A percentile compares a stretch with the other conserved stretches of the same genome.
phyloP scores from a whole-genome alignment of 2,329 filamentous ascomycete species.

The Alternaria arborescens region DNA sequence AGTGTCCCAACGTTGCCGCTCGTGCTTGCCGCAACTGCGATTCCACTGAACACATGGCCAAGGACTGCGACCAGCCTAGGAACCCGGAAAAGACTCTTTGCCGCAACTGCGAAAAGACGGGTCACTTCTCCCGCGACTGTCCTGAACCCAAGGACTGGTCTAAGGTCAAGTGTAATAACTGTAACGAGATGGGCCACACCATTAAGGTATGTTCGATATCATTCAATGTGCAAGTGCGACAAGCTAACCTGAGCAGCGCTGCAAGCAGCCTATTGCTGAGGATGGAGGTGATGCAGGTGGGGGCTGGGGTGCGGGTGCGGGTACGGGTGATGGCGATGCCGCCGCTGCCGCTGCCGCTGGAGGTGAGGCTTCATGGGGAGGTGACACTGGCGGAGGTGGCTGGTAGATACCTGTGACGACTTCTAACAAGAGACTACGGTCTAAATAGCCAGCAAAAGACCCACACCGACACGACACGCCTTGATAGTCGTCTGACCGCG shows the following conservation, averaged over 20 bases:
- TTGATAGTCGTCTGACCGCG: background rate
- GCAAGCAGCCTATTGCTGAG: constrained; percentile 40
- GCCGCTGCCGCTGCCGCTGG: constrained; percentile 16
- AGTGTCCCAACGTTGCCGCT: constrained; percentile 44
- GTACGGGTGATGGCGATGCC: constrained; percentile 11
- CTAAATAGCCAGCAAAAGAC: background rate
- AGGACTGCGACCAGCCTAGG: constrained; percentile 48
- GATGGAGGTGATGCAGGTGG: constrained; percentile 23
- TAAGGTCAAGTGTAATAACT: constrained; percentile 59
- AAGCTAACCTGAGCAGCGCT: constrained; percentile 38
- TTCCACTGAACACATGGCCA: constrained; percentile 48
- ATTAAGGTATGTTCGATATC: constrained; percentile 33
- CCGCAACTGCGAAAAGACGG: constrained; percentile 71
- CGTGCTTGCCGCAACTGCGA: constrained; percentile 50
- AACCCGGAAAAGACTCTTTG: constrained; percentile 55
- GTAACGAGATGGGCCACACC: constrained; percentile 51
- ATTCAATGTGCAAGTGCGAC: background rate
- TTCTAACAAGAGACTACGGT: background rate
- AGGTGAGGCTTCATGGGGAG: constrained; percentile 31
- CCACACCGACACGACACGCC: background rate
- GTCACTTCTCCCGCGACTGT: constrained; percentile 67
- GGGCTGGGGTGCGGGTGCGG: constrained; percentile 23
- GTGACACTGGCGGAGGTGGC: constrained; percentile 6
- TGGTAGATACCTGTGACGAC: constrained; percentile 17
- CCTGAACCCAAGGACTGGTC: constrained; percentile 64